phyloP scores from a whole-genome alignment of 2,329 filamentous ascomycete species.

The Cadophora malorum region DNA sequence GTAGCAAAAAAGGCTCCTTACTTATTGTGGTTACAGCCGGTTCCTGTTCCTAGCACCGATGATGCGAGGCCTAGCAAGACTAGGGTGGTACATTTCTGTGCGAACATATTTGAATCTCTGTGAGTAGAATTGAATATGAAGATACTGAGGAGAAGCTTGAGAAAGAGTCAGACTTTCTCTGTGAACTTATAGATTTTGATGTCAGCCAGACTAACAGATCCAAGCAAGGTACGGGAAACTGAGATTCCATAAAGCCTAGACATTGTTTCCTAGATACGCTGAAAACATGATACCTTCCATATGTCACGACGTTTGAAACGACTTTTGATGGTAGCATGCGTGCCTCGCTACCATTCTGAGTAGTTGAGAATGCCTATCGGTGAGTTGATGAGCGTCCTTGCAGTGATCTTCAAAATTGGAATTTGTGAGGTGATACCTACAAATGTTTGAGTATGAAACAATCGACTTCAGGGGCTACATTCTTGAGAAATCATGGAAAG shows the following conservation, averaged over 20 bases:
- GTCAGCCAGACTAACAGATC: background rate
- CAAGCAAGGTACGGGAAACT: background rate
- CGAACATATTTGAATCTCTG: background rate
- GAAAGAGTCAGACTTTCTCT: background rate
- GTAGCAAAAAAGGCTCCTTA: background rate
- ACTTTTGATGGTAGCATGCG: background rate
- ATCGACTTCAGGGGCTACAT: background rate
- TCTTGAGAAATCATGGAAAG: background rate
- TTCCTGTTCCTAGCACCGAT: background rate
- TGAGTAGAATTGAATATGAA: background rate
- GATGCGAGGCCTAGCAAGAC: constrained; percentile 15
- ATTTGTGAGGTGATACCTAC: background rate
- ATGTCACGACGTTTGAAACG: background rate
- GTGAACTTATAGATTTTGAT: background rate
- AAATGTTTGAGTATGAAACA: background rate
- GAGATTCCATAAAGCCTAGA: background rate
- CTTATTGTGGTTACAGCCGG: constrained; percentile 11
- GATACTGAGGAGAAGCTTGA: background rate
- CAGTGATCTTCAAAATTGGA: background rate
- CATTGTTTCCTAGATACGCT: background rate
- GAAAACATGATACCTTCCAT: background rate
- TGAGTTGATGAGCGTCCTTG: background rate
- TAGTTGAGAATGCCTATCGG: background rate
- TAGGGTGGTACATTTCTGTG: background rate
- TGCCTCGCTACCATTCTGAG: background rate